These are phyloP conservation scores for Sextonia rubra DNA, from an alignment of 164 flowering plant genomes.

Conservation along the genomic window DNA sequence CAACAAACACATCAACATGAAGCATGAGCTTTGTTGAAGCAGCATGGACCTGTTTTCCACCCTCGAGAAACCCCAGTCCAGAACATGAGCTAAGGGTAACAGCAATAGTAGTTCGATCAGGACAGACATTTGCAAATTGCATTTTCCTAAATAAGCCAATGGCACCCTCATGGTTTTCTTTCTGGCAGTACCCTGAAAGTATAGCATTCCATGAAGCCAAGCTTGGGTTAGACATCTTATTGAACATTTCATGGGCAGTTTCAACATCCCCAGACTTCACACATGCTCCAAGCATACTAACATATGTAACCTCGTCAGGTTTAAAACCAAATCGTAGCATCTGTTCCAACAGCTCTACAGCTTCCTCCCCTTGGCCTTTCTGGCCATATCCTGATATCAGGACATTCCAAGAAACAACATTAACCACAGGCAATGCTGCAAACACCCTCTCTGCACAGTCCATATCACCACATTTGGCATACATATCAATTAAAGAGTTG, in stretches of 20 bases:
- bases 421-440: slow-evolving; percentile 40
- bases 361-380: slow-evolving; percentile 48
- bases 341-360: slow-evolving; percentile 47
- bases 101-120: slow-evolving; percentile 65
- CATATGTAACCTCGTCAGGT: slow-evolving; percentile 65
- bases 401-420: slow-evolving; percentile 76
- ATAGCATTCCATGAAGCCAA: slow-evolving; percentile 76
- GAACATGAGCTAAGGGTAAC: slow-evolving; percentile 71
- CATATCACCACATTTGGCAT: slow-evolving; percentile 41
- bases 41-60: slow-evolving; percentile 78
- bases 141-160: slow-evolving; percentile 58
- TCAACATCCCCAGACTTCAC: slow-evolving; percentile 53
- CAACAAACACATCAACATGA: slow-evolving; percentile 58
- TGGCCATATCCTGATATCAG: slow-evolving; percentile 67
- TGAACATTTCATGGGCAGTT: slow-evolving; percentile 44
- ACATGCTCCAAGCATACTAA: slow-evolving; percentile 68
- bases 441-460: slow-evolving; percentile 47
- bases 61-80: slow-evolving; percentile 42
- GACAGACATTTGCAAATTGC: slow-evolving; percentile 53
- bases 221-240: slow-evolving; percentile 44
- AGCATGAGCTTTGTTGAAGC: slow-evolving; percentile 31
- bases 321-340: slow-evolving; percentile 59
- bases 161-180: slow-evolving; percentile 49
- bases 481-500: slow-evolving; percentile 17
- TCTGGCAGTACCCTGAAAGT: slow-evolving; percentile 61